Evolutionary conservation across 768 basidiomycete genomes (phyloP).

Genomic region (Russula emetica): DNA sequence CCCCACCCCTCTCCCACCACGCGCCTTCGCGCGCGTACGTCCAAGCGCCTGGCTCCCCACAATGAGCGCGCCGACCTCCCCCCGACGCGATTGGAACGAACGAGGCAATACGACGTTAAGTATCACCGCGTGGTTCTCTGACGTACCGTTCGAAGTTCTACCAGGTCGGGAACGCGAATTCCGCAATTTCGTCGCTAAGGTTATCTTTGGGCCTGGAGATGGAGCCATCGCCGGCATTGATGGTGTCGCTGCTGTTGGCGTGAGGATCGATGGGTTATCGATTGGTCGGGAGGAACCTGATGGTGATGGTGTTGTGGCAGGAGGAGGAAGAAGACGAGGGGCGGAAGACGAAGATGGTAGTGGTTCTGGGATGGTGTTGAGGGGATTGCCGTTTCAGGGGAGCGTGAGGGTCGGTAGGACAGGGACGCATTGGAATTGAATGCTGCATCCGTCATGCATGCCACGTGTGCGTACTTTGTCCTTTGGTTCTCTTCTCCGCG

Average conservation of each 20-base stretch:
- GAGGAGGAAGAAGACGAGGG: background rate
- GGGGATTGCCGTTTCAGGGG: conserved; percentile 24
- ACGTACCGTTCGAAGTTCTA: conserved; percentile 72
- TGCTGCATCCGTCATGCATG: background rate
- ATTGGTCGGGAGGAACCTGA: background rate
- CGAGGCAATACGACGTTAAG: conserved; percentile 52
- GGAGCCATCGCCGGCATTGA: conserved; percentile 26
- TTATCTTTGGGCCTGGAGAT: conserved; percentile 31
- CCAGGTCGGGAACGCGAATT: conserved; percentile 76
- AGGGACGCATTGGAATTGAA: background rate
- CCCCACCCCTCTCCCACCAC: conserved; percentile 62
- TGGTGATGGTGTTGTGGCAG: background rate
- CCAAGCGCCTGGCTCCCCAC: conserved; percentile 65
- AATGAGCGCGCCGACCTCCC: conserved; percentile 38
- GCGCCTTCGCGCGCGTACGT: conserved; percentile 71
- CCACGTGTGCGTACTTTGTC: background rate
- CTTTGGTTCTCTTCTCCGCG: background rate
- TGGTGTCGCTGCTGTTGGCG: conserved; percentile 21
- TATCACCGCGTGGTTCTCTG: conserved; percentile 61
- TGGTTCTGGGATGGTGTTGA: conserved; percentile 14
- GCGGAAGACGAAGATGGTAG: background rate
- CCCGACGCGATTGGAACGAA: conserved; percentile 40
- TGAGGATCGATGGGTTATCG: conserved; percentile 21
- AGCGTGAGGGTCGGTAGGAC: conserved; percentile 20
- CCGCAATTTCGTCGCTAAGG: conserved; percentile 73